These are phyloP conservation scores for Monosporascus sp. DNA, from an alignment of 2,329 filamentous ascomycete species.

Conservation along the genomic window DNA sequence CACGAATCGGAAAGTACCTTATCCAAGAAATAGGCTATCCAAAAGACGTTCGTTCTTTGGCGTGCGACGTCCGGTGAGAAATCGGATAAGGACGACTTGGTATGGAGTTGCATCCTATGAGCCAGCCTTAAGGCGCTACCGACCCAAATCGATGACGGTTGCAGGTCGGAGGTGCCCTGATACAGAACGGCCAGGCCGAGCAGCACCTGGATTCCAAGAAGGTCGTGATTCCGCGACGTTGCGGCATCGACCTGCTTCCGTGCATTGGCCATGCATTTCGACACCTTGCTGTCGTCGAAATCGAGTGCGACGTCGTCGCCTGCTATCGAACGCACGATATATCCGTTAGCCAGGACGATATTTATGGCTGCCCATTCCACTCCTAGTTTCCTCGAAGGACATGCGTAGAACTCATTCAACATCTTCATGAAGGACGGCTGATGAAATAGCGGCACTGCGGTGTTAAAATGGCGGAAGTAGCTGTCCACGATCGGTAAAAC, in stretches of 20 bases:
- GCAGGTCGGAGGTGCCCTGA: conserved; percentile 31
- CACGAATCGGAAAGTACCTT: conserved; percentile 23
- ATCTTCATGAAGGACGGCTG: conserved; percentile 31
- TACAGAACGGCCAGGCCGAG: conserved; percentile 34
- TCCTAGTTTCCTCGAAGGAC: conserved; percentile 16
- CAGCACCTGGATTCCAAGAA: conserved; percentile 34
- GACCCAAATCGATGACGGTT: conserved; percentile 33
- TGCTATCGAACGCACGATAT: conserved; percentile 20
- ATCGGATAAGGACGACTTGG: conserved; percentile 16
- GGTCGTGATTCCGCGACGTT: conserved; percentile 7
- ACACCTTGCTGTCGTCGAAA: conserved; percentile 15
- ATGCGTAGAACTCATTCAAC: conserved; percentile 30
- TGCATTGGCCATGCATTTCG: conserved; percentile 31
- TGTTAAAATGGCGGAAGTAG: conserved; percentile 33
- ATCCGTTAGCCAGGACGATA: conserved; percentile 33
- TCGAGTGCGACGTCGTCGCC: conserved; percentile 6
- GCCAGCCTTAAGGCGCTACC: conserved; percentile 34
- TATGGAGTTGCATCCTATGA: conserved; percentile 32
- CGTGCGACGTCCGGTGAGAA: conserved; percentile 26
- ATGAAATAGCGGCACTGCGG: conserved; percentile 32
- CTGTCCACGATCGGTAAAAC: conserved; percentile 30
- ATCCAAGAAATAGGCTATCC: conserved; percentile 36
- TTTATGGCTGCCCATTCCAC: conserved; percentile 34
- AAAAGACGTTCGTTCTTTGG: conserved; percentile 35
- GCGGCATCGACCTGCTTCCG: conserved; percentile 29